phyloP scores from a whole-genome alignment of 2,329 filamentous ascomycete species.

The Fusarium nodosum region DNA sequence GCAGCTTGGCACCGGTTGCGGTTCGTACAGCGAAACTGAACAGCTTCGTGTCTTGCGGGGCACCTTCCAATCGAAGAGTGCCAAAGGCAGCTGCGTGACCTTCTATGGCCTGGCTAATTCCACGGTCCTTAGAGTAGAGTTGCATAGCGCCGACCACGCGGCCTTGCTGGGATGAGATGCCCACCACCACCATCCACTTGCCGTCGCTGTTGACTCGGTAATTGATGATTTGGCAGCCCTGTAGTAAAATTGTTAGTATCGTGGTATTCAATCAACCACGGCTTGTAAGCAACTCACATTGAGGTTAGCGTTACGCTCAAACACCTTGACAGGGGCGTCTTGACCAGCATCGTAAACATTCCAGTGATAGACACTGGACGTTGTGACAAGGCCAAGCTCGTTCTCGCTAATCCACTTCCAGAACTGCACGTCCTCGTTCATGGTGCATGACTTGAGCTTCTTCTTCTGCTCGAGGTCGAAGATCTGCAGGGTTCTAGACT shows the following conservation, averaged over 20 bases:
- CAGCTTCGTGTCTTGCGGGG: conserved; percentile 90
- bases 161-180: conserved; percentile 92
- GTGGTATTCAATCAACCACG: not conserved
- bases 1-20: conserved; percentile 90
- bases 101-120: conserved; percentile 98
- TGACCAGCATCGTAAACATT: conserved; percentile 91
- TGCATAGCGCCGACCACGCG: conserved; percentile 97
- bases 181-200: conserved; percentile 98
- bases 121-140: conserved; percentile 94
- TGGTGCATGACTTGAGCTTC: conserved; percentile 96
- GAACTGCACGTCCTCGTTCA: conserved; percentile 97
- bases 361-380: conserved; percentile 95
- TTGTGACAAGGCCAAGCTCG: conserved; percentile 90
- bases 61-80: conserved; percentile 88
- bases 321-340: conserved; percentile 86
- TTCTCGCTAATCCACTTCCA: conserved; percentile 99
- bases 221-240: conserved; percentile 99
- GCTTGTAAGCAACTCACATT: conserved; percentile 68
- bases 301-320: conserved; percentile 93
- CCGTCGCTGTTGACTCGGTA: conserved; percentile 96
- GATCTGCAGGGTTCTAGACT: conserved; percentile 94
- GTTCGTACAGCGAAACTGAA: conserved; percentile 97
- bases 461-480: conserved; percentile 94
- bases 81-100: conserved; percentile 97
- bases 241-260: conserved; percentile 41